These are phyloP conservation scores for Malus fusca DNA, from an alignment of 306 rosid genomes.

Conservation along the genomic window DNA sequence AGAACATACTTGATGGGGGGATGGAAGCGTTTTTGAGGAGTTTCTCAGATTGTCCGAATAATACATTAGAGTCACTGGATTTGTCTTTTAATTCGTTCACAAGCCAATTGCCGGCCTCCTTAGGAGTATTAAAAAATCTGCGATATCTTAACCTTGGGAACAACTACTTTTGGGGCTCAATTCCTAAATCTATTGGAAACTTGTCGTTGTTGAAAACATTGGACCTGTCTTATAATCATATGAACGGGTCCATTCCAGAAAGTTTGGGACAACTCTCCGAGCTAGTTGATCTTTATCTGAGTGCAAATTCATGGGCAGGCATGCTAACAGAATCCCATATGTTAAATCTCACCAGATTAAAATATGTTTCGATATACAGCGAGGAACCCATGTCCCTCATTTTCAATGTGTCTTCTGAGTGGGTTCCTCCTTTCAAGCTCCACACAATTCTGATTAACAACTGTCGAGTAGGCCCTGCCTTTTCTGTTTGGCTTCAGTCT, in stretches of 20 bases:
- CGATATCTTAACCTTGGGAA: background rate
- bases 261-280: conserved; percentile 14
- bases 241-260: conserved; percentile 16
- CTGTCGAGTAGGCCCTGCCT: background rate
- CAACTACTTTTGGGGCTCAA: conserved; percentile 8
- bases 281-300: background rate
- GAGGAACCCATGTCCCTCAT: background rate
- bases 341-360: conserved; percentile 3
- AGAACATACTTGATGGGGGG: background rate
- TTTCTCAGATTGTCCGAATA: background rate
- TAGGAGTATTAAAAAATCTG: conserved; percentile 5
- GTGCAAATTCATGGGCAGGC: background rate
- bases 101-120: background rate
- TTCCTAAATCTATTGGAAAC: conserved; percentile 1
- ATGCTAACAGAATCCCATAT: conserved; percentile 10
- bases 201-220: too few species aligned
- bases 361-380: background rate
- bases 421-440: conserved; percentile 15
- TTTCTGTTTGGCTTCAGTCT: background rate
- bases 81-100: background rate
- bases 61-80: too few species aligned
- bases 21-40: background rate
- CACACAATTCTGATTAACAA: fast-evolving
- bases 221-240: background rate
- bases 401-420: background rate